Evolutionary conservation across 2,329 filamentous ascomycete genomes (phyloP), one percentile per base, ranked within the genome.

Genomic region (Beauveria sp.): DNA sequence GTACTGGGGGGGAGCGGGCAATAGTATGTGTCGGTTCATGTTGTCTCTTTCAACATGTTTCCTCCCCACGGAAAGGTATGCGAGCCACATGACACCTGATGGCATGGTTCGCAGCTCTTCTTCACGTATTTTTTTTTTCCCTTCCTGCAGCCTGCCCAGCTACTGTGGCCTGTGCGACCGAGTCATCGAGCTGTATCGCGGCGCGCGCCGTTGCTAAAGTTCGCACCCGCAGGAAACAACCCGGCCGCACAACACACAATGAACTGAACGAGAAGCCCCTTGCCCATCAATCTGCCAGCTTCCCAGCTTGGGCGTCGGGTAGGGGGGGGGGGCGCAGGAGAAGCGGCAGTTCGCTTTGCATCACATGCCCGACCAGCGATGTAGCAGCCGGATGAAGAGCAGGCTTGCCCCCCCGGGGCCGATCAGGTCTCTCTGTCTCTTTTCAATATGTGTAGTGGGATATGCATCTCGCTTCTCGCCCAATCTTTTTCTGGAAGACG

Each of bases 131-230:
- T 37, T 37, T 37, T 37, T 37, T 16, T 37, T 16, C 14, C 9
- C 7, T 22, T 41, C 5, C 44, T 40, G 37, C 14, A 6, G 18
- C 16, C 3, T 24, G 41, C 16, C 8, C 4, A n/a, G 54, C 47
- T 50, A 20, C 47, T 46, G 53, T 55, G 53, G 24, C 53, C 28
- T 41, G 55, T 12, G 55, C 43, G 43, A 8, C 34, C 47, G 55
- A 58, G 55, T 58, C 55, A 52, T 58, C 55, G 46, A 58, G 44
- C 22, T 51, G 22, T 47, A 22, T 40, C 37, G 54, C 5, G 10
- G 50, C 30, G 34, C 9, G 37, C 51, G 41, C 20, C 46, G 44
- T 43, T 43, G 30, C 8, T 16, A 55, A 30, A 41, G 34, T 40
- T 48, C 16, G 22, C 24, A 50, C 41, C 22, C 50, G 55, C 46